phyloP scores from a whole-genome alignment of 2,329 filamentous ascomycete genomes.

The Colletotrichum sidae region DNA sequence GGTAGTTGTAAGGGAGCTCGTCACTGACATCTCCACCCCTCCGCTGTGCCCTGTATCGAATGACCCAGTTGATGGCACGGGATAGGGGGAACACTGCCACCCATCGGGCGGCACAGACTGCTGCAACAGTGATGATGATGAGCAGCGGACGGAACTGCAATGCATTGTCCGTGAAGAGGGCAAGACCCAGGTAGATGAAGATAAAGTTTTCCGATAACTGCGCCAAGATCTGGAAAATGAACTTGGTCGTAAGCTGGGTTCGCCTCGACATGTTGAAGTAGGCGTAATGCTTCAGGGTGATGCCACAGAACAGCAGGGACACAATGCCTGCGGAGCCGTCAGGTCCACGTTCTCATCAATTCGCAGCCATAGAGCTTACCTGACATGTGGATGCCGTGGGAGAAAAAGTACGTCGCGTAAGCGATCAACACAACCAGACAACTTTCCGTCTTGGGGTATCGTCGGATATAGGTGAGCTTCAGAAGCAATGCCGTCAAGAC shows the following conservation, averaged over 20 bases:
- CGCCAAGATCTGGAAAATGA: slow-evolving; percentile 93
- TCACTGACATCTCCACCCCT: slow-evolving; percentile 81
- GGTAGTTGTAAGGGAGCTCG: slow-evolving; percentile 93
- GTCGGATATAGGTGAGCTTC: slow-evolving; percentile 93
- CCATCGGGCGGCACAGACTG: slow-evolving; percentile 93
- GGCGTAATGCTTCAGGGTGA: slow-evolving; percentile 97
- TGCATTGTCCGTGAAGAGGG: slow-evolving; percentile 90
- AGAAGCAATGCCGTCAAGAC: slow-evolving; percentile 87
- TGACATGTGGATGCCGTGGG: slow-evolving; percentile 94
- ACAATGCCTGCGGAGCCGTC: slow-evolving; percentile 79
- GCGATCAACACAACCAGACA: slow-evolving; percentile 93
- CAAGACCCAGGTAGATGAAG: slow-evolving; percentile 97
- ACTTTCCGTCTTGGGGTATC: slow-evolving; percentile 96
- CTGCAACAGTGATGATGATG: slow-evolving; percentile 90
- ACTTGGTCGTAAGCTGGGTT: slow-evolving; percentile 97
- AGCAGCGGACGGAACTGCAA: slow-evolving; percentile 94
- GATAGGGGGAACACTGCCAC: slow-evolving; percentile 95
- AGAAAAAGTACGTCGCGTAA: slow-evolving; percentile 98
- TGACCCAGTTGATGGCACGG: slow-evolving; percentile 89
- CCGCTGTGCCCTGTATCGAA: slow-evolving; percentile 84
- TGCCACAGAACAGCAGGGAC: slow-evolving; percentile 95
- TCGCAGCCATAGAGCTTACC: slow-evolving; percentile 69
- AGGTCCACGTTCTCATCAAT: slow-evolving; percentile 7
- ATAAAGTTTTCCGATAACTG: slow-evolving; percentile 99
- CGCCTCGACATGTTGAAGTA: slow-evolving; percentile 99